Percentiles rank a stretch among this genome's conserved stretches.
Evolutionary conservation across 306 rosid genomes (phyloP).

Genomic region (Senna siamea): DNA sequence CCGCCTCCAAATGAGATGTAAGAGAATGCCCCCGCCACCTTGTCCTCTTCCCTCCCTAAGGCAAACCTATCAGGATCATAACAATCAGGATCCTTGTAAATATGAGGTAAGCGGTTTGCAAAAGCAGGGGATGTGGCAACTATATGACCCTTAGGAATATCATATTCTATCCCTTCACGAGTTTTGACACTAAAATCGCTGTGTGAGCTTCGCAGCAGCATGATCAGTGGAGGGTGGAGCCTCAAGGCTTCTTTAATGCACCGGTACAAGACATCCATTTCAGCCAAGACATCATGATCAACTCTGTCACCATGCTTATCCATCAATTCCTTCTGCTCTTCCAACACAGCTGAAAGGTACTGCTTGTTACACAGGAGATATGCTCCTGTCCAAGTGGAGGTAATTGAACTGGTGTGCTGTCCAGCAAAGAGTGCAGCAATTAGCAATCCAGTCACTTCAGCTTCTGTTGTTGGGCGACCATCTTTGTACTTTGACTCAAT

Average conservation of each 20-base stretch:
- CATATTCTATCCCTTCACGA: slow-evolving; percentile 76
- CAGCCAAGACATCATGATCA: slow-evolving; percentile 91
- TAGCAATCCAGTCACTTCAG: slow-evolving; percentile 91
- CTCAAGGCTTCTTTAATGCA: slow-evolving; percentile 95
- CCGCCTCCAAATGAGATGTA: slow-evolving; percentile 97
- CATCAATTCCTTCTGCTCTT: slow-evolving; percentile 77
- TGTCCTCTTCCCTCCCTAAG: slow-evolving; percentile 89
- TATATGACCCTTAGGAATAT: slow-evolving; percentile 93
- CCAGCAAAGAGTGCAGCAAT: slow-evolving; percentile 89
- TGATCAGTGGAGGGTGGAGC: slow-evolving; percentile 92
- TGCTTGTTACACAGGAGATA: slow-evolving; percentile 72
- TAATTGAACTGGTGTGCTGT: slow-evolving; percentile 95
- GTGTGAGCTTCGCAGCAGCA: slow-evolving; percentile 90
- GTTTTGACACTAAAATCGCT: slow-evolving; percentile 77
- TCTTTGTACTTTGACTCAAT: slow-evolving; percentile 95
- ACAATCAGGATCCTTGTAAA: slow-evolving; percentile 76
- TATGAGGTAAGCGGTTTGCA: slow-evolving; percentile 81
- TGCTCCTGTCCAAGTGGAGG: slow-evolving; percentile 98
- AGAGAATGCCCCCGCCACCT: slow-evolving; percentile 86
- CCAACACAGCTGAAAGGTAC: slow-evolving; percentile 69
- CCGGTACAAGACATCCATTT: slow-evolving; percentile 87
- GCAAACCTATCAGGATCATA: slow-evolving; percentile 83
- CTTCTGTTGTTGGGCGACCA: slow-evolving; percentile 85
- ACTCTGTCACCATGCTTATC: slow-evolving; percentile 73
- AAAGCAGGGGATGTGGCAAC: slow-evolving; percentile 95